Evolutionary conservation across 2,329 filamentous ascomycete genomes (phyloP).

Genomic region (Cordyceps tenuipes): DNA sequence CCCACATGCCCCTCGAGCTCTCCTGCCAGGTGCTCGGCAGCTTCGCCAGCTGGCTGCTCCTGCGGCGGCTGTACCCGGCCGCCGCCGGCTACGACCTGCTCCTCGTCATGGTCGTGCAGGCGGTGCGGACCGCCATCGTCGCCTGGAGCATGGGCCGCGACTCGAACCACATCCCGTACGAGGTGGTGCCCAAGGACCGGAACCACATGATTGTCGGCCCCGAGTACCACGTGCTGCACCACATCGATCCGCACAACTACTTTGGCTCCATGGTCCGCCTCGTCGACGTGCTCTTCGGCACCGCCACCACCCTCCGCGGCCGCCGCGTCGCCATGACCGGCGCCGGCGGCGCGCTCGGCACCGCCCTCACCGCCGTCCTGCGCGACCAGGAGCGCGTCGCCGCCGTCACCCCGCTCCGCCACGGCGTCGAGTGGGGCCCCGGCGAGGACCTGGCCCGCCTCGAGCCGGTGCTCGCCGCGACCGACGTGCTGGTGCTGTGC

Average conservation of each 20-base stretch:
- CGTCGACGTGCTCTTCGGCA: conserved; percentile 15
- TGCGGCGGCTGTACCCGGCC: background rate
- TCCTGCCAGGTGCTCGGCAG: conserved; percentile 10
- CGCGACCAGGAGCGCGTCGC: conserved; percentile 2
- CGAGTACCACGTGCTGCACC: conserved; percentile 16
- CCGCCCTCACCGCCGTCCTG: conserved; percentile 6
- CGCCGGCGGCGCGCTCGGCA: conserved; percentile 11
- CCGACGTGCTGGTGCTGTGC: conserved; percentile 14
- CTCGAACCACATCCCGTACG: conserved; percentile 14
- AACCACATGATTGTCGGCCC: conserved; percentile 13
- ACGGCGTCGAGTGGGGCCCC: conserved; percentile 12
- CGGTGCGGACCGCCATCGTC: conserved; percentile 8
- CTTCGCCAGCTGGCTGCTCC: conserved; percentile 5
- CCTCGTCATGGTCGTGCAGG: conserved; percentile 5
- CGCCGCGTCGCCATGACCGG: conserved; percentile 15
- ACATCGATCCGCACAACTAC: conserved; percentile 16
- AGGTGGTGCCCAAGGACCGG: conserved; percentile 12
- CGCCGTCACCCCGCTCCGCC: conserved; percentile 4
- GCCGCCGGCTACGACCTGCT: background rate
- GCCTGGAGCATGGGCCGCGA: conserved; percentile 13
- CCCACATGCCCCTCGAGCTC: conserved; percentile 12
- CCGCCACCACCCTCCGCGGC: conserved; percentile 12
- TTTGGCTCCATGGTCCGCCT: conserved; percentile 16
- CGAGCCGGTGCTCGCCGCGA: conserved; percentile 7
- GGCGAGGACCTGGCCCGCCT: conserved; percentile 1